These are phyloP conservation scores for Tylopilus sp. DNA, from an alignment of 1,284 basidiomycete species.

Conservation along the genomic window DNA sequence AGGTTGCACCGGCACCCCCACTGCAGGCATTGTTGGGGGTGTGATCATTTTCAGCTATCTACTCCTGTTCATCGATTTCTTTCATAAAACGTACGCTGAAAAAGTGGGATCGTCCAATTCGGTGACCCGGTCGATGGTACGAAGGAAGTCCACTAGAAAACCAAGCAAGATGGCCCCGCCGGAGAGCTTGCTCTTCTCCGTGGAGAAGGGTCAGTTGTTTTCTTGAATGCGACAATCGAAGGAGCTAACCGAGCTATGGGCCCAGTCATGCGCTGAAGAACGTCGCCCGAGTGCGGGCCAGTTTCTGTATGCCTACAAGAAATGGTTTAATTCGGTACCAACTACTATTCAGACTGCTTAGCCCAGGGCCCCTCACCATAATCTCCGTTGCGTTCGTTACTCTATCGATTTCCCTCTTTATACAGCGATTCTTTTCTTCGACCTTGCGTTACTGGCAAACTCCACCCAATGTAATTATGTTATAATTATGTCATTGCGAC, in stretches of 20 bases:
- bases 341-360: too few species aligned
- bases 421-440: background rate
- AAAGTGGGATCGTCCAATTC: conserved; percentile 8
- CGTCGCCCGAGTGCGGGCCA: background rate
- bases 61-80: conserved; percentile 73
- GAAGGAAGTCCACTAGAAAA: conserved; percentile 7
- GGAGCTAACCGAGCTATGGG: background rate
- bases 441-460: background rate
- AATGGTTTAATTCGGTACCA: too few species aligned
- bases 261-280: conserved; percentile 5
- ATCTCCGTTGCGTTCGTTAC: too few species aligned
- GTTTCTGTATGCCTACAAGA: background rate
- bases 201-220: conserved; percentile 21
- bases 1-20: conserved; percentile 22
- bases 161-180: background rate
- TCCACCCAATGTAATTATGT: background rate
- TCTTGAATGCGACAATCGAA: background rate
- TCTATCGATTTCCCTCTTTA: background rate
- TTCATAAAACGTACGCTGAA: conserved; percentile 82
- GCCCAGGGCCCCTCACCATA: too few species aligned
- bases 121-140: background rate
- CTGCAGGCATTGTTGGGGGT: conserved; percentile 16
- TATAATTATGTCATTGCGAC: too few species aligned
- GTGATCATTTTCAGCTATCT: conserved; percentile 28
- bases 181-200: conserved; percentile 20